These are phyloP conservation scores for Cryptosporidium andersoni DNA, from an alignment of 169 alveolate genomes.

Conservation along the genomic window DNA sequence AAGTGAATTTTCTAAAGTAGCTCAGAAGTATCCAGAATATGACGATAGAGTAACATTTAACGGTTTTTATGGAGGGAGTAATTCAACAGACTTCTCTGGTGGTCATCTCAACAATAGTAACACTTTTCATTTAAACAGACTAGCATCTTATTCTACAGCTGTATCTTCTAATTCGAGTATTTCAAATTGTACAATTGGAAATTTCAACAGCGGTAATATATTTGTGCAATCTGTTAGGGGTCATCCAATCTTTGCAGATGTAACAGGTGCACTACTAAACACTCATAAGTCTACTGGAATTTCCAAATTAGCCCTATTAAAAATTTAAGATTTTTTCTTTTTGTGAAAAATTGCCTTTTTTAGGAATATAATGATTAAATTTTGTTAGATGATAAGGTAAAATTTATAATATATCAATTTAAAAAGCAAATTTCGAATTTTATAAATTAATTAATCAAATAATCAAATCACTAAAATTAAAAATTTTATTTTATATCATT, in stretches of 20 bases:
- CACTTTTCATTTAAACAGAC: too few relatives aligned
- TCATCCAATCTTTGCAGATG: slow-evolving; percentile 48
- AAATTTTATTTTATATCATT: too few relatives aligned
- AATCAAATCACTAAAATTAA: too few relatives aligned
- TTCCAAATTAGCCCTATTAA: slow-evolving; percentile 19
- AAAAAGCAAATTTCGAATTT: too few relatives aligned
- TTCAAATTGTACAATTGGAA: not conserved
- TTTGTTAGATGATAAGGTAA: too few relatives aligned
- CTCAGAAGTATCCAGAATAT: not conserved
- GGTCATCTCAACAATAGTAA: too few relatives aligned
- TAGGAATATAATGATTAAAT: too few relatives aligned
- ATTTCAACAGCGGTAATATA: not conserved
- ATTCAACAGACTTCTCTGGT: not conserved
- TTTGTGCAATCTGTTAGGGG: slow-evolving; percentile 38
- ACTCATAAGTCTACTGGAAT: slow-evolving; percentile 5
- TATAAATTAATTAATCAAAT: too few relatives aligned
- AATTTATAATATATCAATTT: too few relatives aligned
- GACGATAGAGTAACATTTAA: not conserved
- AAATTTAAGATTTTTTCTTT: not conserved
- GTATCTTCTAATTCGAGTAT: not conserved
- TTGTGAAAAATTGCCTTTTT: too few relatives aligned
- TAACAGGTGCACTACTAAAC: slow-evolving; percentile 16
- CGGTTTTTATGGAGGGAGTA: not conserved
- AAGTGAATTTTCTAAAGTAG: not conserved
- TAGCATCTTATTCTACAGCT: too few relatives aligned